A percentile compares a stretch with the other conserved stretches of the same genome.
phyloP scores from a whole-genome alignment of 2,329 filamentous ascomycete species.

The Ophiocordyceps camponoti-leonardi region DNA sequence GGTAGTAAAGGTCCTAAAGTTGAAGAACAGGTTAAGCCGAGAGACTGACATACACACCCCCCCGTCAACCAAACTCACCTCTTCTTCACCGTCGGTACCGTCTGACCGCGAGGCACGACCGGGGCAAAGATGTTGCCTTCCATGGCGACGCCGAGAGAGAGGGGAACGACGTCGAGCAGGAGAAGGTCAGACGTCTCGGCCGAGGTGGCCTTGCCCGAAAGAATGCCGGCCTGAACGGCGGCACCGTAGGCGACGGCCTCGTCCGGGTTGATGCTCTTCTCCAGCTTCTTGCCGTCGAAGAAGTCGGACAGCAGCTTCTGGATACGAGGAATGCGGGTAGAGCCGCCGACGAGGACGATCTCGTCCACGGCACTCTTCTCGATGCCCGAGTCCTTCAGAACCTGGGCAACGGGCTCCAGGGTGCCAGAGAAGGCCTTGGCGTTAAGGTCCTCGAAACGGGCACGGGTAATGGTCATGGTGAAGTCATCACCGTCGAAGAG shows the following conservation, averaged over 20 bases:
- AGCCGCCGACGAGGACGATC: constrained; percentile 97
- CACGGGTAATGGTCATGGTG: constrained; percentile 92
- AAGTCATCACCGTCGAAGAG: constrained; percentile 97
- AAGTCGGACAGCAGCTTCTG: constrained; percentile 98
- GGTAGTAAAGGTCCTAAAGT: constrained; percentile 59
- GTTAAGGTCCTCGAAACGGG: constrained; percentile 97
- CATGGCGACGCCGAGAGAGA: constrained; percentile 98
- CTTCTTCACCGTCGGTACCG: constrained; percentile 71
- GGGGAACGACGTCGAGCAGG: constrained; percentile 86
- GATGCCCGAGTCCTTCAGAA: constrained; percentile 79
- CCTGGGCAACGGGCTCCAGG: constrained; percentile 87
- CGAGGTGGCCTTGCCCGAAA: constrained; percentile 93
- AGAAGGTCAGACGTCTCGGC: constrained; percentile 90
- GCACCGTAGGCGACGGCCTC: constrained; percentile 98
- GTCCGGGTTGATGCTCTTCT: constrained; percentile 99
- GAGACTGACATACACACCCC: too few species aligned
- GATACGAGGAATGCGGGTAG: constrained; percentile 95
- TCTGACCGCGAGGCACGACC: constrained; percentile 66
- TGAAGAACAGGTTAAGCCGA: too few species aligned
- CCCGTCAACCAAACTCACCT: constrained; percentile 10
- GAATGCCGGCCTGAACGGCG: constrained; percentile 95
- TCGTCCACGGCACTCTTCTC: constrained; percentile 91
- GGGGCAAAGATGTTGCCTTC: constrained; percentile 98
- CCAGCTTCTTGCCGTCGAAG: constrained; percentile 99
- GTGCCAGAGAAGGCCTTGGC: constrained; percentile 88